A percentile compares a stretch with the other conserved stretches of the same genome.
Evolutionary conservation across 1,284 basidiomycete genomes (phyloP).

Genomic region (Cryptococcus sp.): DNA sequence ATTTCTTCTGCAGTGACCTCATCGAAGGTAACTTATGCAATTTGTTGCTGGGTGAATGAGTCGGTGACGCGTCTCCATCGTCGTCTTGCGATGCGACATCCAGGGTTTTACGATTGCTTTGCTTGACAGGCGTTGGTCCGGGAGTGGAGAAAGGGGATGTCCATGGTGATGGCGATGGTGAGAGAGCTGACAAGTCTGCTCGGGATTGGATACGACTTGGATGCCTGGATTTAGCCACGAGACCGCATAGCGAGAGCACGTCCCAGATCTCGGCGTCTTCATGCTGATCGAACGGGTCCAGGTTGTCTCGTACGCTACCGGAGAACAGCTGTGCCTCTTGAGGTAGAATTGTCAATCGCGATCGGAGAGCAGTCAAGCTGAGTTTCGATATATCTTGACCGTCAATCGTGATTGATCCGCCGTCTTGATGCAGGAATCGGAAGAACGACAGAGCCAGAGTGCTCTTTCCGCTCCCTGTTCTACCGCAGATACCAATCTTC

Average conservation of each 20-base stretch:
- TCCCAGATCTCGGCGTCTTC: conserved; percentile 59
- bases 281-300: conserved; percentile 57
- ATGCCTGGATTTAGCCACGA: conserved; percentile 36
- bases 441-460: conserved; percentile 56
- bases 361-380: conserved; percentile 55
- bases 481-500: conserved; percentile 59
- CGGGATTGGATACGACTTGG: conserved; percentile 26
- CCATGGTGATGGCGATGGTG: neutral
- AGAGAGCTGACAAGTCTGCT: conserved; percentile 5
- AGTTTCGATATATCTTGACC: conserved; percentile 57
- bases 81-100: neutral
- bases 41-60: neutral
- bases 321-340: conserved; percentile 57
- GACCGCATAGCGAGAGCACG: conserved; percentile 56
- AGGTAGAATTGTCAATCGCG: conserved; percentile 58
- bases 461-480: conserved; percentile 55
- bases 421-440: conserved; percentile 55
- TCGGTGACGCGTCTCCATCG: neutral
- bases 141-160: too few relatives aligned
- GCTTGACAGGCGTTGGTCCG: neutral
- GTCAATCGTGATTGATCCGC: conserved; percentile 54
- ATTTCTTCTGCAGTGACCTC: conserved; percentile 14
- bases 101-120: neutral
- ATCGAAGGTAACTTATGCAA: neutral
- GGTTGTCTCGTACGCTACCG: conserved; percentile 54